phyloP scores from a whole-genome alignment of 495 filamentous ascomycete genomes.

The Xylaria curta region DNA sequence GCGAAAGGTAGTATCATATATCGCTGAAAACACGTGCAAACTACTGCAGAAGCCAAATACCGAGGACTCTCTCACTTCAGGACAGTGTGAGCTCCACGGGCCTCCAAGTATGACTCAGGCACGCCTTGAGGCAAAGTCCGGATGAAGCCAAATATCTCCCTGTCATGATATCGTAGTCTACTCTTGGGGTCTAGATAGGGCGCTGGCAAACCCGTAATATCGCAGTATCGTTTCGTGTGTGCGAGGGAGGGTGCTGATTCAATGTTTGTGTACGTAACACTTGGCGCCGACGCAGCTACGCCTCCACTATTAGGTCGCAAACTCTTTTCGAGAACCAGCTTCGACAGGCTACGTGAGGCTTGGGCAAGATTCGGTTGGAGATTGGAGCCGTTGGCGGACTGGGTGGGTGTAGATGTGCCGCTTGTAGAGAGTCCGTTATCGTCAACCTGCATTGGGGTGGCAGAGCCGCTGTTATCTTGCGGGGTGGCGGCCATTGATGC shows the following conservation, averaged over 20 bases:
- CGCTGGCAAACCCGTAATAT: constrained; percentile 87
- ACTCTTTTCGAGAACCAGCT: constrained; percentile 80
- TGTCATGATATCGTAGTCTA: constrained; percentile 84
- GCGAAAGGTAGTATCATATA: background rate
- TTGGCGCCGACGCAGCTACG: constrained; percentile 61
- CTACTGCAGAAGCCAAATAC: background rate
- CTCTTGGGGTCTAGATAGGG: constrained; percentile 95
- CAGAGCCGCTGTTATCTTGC: constrained; percentile 75
- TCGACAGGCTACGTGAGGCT: constrained; percentile 81
- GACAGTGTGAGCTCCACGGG: constrained; percentile 88
- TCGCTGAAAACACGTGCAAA: background rate
- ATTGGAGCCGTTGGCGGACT: constrained; percentile 47
- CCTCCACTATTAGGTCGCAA: constrained; percentile 38
- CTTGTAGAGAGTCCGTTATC: constrained; percentile 60
- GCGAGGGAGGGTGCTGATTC: constrained; percentile 86
- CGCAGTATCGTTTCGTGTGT: constrained; percentile 84
- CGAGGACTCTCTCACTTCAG: constrained; percentile 63
- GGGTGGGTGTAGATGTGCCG: constrained; percentile 65
- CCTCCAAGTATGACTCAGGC: constrained; percentile 85
- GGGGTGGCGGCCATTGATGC: constrained; percentile 79
- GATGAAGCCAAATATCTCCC: constrained; percentile 84
- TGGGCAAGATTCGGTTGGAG: constrained; percentile 77
- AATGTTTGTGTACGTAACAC: constrained; percentile 92
- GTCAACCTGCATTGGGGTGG: constrained; percentile 67
- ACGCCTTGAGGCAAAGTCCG: constrained; percentile 76